These are phyloP conservation scores for Pseudevernia furfuracea DNA, from an alignment of 495 filamentous ascomycete species.

Conservation along the genomic window DNA sequence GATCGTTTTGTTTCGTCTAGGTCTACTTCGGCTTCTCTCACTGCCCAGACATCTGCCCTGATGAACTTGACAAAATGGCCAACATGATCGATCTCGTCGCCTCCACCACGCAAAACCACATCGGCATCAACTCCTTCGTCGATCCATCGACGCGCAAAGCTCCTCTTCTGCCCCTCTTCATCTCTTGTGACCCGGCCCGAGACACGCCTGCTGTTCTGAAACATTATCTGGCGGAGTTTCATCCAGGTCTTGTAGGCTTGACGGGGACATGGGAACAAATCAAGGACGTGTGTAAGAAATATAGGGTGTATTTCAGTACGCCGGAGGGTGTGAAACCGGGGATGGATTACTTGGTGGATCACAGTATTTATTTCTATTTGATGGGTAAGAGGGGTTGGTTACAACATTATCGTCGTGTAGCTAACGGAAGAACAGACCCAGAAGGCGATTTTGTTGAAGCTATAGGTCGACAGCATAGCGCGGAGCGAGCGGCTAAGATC, in stretches of 20 bases:
- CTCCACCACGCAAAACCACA: conserved; percentile 40
- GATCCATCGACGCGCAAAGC: conserved; percentile 60
- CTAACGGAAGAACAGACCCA: conserved; percentile 51
- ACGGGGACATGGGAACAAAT: conserved; percentile 91
- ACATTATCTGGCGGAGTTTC: conserved; percentile 84
- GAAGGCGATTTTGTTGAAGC: conserved; percentile 98
- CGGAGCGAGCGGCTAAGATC: conserved; percentile 73
- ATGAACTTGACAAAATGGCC: conserved; percentile 98
- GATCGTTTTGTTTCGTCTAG: conserved; percentile 33
- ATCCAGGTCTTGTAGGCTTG: conserved; percentile 76
- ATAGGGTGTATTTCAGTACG: conserved; percentile 95
- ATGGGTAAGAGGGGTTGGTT: conserved; percentile 57
- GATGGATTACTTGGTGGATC: conserved; percentile 95
- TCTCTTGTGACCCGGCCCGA: conserved; percentile 89
- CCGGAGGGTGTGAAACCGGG: conserved; percentile 78
- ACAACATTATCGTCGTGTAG: background rate
- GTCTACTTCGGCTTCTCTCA: conserved; percentile 98
- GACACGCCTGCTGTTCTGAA: conserved; percentile 80
- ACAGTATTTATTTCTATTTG: conserved; percentile 98
- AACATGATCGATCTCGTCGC: conserved; percentile 77
- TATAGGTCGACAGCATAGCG: conserved; percentile 86
- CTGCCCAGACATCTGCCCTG: conserved; percentile 97
- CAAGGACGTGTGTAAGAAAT: conserved; percentile 85
- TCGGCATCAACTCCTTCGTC: conserved; percentile 79
- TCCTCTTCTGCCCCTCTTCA: conserved; percentile 66